A percentile compares a stretch with the other conserved stretches of the same genome.
phyloP scores from a whole-genome alignment of 1,284 basidiomycete genomes.

The Leccinum pachyderme region DNA sequence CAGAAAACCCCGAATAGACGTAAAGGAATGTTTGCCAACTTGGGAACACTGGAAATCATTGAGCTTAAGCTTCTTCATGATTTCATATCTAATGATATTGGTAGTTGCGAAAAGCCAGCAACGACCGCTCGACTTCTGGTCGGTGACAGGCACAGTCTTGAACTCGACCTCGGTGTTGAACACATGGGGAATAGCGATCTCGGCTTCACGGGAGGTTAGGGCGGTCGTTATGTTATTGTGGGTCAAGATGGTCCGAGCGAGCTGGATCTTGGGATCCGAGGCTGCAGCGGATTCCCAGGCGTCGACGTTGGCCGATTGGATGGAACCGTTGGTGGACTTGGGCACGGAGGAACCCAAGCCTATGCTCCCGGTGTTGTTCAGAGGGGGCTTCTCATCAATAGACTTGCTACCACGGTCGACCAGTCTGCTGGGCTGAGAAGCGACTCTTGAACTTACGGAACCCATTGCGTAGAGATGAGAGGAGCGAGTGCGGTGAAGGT shows the following conservation, averaged over 20 bases:
- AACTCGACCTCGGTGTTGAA: slow-evolving; percentile 83
- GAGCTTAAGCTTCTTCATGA: slow-evolving; percentile 84
- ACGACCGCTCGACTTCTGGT: slow-evolving; percentile 84
- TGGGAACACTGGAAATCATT: slow-evolving; percentile 89
- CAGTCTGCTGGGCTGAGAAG: slow-evolving; percentile 16
- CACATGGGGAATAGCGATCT: slow-evolving; percentile 71
- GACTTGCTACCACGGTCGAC: slow-evolving; percentile 22
- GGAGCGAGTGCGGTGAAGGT: slow-evolving; percentile 3
- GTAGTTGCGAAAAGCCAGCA: slow-evolving; percentile 95
- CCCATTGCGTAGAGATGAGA: slow-evolving; percentile 22
- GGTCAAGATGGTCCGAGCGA: slow-evolving; percentile 80
- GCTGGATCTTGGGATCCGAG: slow-evolving; percentile 62
- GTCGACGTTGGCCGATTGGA: slow-evolving; percentile 56
- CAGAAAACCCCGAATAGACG: slow-evolving; percentile 9
- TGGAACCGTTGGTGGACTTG: slow-evolving; percentile 53
- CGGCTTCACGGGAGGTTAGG: slow-evolving; percentile 64
- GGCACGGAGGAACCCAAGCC: slow-evolving; percentile 16
- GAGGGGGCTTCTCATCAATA: slow-evolving; percentile 27
- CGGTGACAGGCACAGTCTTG: slow-evolving; percentile 80
- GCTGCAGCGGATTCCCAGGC: slow-evolving; percentile 64
- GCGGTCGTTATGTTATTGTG: slow-evolving; percentile 70
- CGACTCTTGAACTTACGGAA: slow-evolving; percentile 22
- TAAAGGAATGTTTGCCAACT: slow-evolving; percentile 37
- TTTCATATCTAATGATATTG: slow-evolving; percentile 81
- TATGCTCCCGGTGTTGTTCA: background rate